Percentiles rank a stretch among this genome's conserved stretches.
Conservation (phyloP, 805 yeast species). For the Teunomyces gatunensis region DNA sequence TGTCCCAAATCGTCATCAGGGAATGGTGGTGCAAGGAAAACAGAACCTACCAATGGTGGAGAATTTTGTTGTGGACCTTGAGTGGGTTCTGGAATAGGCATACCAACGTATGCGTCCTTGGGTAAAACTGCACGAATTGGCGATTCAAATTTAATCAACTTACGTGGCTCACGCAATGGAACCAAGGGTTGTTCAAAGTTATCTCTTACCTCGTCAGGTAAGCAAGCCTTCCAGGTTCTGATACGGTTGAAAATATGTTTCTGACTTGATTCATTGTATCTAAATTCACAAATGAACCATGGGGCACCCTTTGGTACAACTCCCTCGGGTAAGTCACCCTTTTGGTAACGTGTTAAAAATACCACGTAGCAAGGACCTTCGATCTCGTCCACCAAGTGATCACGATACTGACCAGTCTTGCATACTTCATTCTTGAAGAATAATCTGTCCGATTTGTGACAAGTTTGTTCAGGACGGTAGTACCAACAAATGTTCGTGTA, state of each 20-base stretch:
- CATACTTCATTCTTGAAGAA: conserved; percentile 94
- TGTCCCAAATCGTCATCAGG: conserved; percentile 83
- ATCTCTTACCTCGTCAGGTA: conserved; percentile 94
- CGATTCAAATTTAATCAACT: conserved; percentile 73
- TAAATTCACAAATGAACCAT: conserved; percentile 88
- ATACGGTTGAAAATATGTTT: conserved; percentile 83
- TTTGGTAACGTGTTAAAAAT: conserved; percentile 89
- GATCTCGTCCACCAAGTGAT: conserved; percentile 84
- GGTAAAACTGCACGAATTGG: conserved; percentile 81
- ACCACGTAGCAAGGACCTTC: conserved; percentile 93
- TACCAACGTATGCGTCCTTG: conserved; percentile 65
- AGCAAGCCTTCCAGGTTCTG: conserved; percentile 97
- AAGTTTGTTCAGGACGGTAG: conserved; percentile 96
- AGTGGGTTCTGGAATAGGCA: conserved; percentile 79
- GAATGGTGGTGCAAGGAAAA: conserved; percentile 71
- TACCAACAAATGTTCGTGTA: conserved; percentile 98
- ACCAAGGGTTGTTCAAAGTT: conserved; percentile 72
- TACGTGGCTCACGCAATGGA: conserved; percentile 65
- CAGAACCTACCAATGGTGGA: conserved; percentile 94
- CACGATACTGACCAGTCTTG: conserved; percentile 95
- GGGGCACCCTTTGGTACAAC: conserved; percentile 71
- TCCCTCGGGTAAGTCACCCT: conserved; percentile 80
- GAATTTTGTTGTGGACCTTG: conserved; percentile 76
- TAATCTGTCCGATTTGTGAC: conserved; percentile 84
- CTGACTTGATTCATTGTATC: conserved; percentile 81